A percentile compares a stretch with the other conserved stretches of the same genome.
Evolutionary conservation across 345 rosid species (phyloP).

Genomic region (Gossypium sturtianum): DNA sequence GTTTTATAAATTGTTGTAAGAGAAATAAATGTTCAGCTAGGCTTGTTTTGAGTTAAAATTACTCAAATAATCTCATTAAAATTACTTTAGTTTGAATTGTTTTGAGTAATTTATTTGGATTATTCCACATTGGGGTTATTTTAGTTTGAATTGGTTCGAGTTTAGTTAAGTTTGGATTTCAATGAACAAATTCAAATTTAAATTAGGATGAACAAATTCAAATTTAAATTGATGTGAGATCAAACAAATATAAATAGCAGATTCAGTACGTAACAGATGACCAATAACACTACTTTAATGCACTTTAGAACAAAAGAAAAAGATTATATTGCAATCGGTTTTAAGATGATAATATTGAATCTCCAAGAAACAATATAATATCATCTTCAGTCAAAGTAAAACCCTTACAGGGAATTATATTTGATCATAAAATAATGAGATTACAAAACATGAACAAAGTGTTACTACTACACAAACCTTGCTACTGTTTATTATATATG

Average conservation of each 20-base stretch:
- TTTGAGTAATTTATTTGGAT: too few species aligned
- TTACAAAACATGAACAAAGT: background rate
- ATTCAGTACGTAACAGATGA: background rate
- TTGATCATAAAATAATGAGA: background rate
- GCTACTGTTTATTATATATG: background rate
- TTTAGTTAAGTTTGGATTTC: too few species aligned
- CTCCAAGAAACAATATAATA: background rate
- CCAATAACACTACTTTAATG: background rate
- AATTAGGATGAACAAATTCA: too few species aligned
- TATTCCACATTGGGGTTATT: too few species aligned
- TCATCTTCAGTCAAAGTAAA: background rate
- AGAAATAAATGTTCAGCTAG: too few species aligned
- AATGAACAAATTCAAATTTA: too few species aligned
- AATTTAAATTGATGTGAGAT: too few species aligned
- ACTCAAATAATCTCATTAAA: too few species aligned
- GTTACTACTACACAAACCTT: slow-evolving; percentile 1
- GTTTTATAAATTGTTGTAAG: too few species aligned
- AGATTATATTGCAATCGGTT: background rate
- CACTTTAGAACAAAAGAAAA: background rate
- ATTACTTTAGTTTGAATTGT: too few species aligned
- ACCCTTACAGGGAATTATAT: background rate
- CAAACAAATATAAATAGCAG: background rate
- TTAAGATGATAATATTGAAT: background rate
- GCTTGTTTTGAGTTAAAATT: too few species aligned
- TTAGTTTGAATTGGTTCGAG: too few species aligned